These are phyloP conservation scores for Xylaria intraflava DNA, from an alignment of 495 filamentous ascomycete genomes.

Conservation along the genomic window DNA sequence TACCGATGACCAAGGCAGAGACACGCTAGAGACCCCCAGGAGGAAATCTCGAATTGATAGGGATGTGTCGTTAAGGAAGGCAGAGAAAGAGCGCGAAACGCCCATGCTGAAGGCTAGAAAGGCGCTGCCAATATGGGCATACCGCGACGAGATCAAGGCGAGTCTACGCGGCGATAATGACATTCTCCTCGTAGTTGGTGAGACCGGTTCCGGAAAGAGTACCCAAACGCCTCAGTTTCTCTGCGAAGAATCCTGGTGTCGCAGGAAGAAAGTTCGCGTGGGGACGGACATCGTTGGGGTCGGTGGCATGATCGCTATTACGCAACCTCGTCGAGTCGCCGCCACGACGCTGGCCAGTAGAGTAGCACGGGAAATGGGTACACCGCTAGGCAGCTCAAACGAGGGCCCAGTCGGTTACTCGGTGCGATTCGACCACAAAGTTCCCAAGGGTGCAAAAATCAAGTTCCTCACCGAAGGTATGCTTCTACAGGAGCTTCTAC, in stretches of 20 bases:
- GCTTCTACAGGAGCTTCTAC: slow-evolving; percentile 87
- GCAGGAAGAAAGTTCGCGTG: slow-evolving; percentile 46
- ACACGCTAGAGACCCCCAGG: not conserved
- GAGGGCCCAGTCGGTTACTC: slow-evolving; percentile 69
- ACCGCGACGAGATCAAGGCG: slow-evolving; percentile 61
- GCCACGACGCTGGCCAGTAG: slow-evolving; percentile 87
- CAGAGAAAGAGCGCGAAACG: slow-evolving; percentile 20
- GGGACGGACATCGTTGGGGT: slow-evolving; percentile 47
- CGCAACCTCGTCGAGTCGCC: slow-evolving; percentile 87
- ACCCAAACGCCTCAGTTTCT: slow-evolving; percentile 95
- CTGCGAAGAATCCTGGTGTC: slow-evolving; percentile 72
- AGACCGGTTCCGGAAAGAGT: slow-evolving; percentile 94
- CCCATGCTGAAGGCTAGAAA: slow-evolving; percentile 38
- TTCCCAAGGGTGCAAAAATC: slow-evolving; percentile 64
- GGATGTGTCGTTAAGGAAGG: not conserved
- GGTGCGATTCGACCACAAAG: slow-evolving; percentile 82
- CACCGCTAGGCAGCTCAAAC: slow-evolving; percentile 57
- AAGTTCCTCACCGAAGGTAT: slow-evolving; percentile 97
- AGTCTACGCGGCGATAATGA: slow-evolving; percentile 57
- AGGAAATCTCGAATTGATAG: not conserved
- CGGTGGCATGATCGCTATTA: slow-evolving; percentile 89
- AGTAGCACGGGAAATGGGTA: slow-evolving; percentile 87
- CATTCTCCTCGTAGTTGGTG: slow-evolving; percentile 80
- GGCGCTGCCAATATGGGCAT: slow-evolving; percentile 73
- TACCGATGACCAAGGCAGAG: not conserved